Evolutionary conservation across 768 basidiomycete genomes (phyloP), one percentile per base, ranked within the genome.

Genomic region (Rhodotorula toruloides): DNA sequence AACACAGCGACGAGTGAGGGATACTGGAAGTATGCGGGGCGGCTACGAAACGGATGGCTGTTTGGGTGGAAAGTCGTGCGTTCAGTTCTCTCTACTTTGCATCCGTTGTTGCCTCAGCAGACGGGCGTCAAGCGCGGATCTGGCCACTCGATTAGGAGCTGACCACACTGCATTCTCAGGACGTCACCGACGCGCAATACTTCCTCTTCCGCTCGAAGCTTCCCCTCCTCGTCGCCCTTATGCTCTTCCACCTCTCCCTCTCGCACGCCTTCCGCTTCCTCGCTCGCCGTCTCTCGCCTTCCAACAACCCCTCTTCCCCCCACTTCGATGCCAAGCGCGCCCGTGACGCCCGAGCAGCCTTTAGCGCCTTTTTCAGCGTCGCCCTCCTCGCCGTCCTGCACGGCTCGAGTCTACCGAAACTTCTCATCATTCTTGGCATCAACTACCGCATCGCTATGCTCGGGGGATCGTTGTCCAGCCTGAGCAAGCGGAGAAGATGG

Each of bases 161-260:
- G n/a, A n/a, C n/a, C n/a, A n/a, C n/a, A n/a, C n/a, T n/a, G n/a
- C n/a, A n/a, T n/a, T n/a, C n/a, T n/a, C 71, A 97, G 94, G 96
- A 99, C 77, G 89, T 87, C 74, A 91, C 89, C 68, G 96, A 98
- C 74, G 79, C 82, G 0, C 96, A 98, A 79, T 97, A 92, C 76
- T 87, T 87, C 32, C 83, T 85, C 6, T 96, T 99, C 77, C 84
- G 96, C 44, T 81, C 83, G 72, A 90, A 91, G 75, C 75, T 97
- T 52, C 84, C 86, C 10, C 77, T 85, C 10, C 82, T 98, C 8
- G 73, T 81, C 43, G 47, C 76, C 47, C 80, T 89, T 36, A 78
- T 80, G 22, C 63, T 78, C 34, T 72, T 81, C n/a, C 88, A 87
- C 75, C 78, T 91, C 27, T 67, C 77, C 31, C 69, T 84, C 56